phyloP scores from a whole-genome alignment of 257 asterid species.

The Anisodus tanguticus region DNA sequence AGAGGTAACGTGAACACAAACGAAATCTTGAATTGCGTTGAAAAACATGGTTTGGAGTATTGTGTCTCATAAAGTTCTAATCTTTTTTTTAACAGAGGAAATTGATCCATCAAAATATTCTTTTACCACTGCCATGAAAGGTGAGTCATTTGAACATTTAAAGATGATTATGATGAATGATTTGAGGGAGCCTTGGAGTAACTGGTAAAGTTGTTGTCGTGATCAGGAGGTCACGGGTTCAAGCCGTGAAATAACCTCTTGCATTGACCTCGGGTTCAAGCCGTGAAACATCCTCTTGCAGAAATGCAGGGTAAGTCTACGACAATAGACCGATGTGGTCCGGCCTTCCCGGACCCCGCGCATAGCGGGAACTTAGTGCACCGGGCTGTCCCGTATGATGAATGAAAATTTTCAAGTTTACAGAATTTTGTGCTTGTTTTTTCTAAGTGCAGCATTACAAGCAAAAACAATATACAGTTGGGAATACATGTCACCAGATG shows the following conservation, averaged over 20 bases:
- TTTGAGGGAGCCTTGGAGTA: too few species aligned
- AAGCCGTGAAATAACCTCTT: too few species aligned
- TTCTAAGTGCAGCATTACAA: conserved; percentile 67
- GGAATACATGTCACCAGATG: conserved; percentile 69
- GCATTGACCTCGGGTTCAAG: too few species aligned
- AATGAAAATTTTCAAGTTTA: neutral
- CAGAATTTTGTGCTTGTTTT: neutral
- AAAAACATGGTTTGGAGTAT: neutral
- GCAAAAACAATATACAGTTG: conserved; percentile 72
- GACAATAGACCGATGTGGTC: too few species aligned
- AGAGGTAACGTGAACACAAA: conserved; percentile 49
- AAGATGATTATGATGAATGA: neutral
- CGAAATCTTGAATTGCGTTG: neutral
- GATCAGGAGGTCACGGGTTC: too few species aligned
- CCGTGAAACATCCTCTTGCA: too few species aligned
- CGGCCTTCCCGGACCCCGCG: too few species aligned
- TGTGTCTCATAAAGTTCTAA: neutral
- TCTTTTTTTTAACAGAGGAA: conserved; percentile 57
- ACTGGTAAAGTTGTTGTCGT: too few species aligned
- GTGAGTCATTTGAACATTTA: conserved; percentile 39
- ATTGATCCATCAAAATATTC: conserved; percentile 93
- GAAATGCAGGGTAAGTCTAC: too few species aligned
- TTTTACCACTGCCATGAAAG: conserved; percentile 84
- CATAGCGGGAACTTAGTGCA: too few species aligned
- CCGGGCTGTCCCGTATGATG: too few species aligned